Evolutionary conservation across 2,329 filamentous ascomycete genomes (phyloP).

Genomic region (Sporothrix luriei): DNA sequence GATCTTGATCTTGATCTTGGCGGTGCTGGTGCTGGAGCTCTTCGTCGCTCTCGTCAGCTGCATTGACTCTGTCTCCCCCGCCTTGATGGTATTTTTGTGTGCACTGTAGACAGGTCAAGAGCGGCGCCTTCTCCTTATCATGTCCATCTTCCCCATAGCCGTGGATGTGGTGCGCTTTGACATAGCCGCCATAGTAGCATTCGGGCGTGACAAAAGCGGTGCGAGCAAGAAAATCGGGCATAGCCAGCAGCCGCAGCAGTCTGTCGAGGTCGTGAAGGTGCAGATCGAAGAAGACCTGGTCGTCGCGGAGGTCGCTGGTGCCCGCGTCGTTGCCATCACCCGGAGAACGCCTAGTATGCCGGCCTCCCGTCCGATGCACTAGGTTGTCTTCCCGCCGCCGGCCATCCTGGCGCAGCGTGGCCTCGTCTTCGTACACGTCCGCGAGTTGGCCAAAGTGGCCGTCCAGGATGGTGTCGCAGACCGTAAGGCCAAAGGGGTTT

Average conservation of each 20-base stretch:
- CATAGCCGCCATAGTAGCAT: constrained; percentile 32
- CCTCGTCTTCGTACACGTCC: background rate
- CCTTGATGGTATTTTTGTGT: constrained; percentile 20
- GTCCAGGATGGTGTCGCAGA: constrained; percentile 12
- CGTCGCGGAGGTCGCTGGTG: background rate
- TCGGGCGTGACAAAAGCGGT: constrained; percentile 22
- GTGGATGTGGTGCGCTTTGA: constrained; percentile 17
- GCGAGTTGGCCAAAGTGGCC: background rate
- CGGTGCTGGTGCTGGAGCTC: too few species aligned
- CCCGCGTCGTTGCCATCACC: too few species aligned
- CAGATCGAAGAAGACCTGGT: constrained; percentile 32
- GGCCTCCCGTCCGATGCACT: background rate
- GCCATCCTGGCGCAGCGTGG: background rate
- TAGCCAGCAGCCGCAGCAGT: constrained; percentile 16
- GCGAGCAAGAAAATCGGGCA: background rate
- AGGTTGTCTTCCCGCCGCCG: constrained; percentile 24
- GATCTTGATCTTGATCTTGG: background rate
- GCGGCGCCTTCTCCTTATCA: background rate
- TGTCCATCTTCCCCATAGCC: constrained; percentile 13
- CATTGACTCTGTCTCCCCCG: background rate
- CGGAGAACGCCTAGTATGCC: too few species aligned
- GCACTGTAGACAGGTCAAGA: constrained; percentile 18
- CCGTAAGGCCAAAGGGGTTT: background rate
- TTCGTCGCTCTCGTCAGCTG: background rate
- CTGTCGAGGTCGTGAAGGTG: constrained; percentile 29